Conservation (phyloP, 495 filamentous ascomycete genomes). For the Alectoria sarmentosa region DNA sequence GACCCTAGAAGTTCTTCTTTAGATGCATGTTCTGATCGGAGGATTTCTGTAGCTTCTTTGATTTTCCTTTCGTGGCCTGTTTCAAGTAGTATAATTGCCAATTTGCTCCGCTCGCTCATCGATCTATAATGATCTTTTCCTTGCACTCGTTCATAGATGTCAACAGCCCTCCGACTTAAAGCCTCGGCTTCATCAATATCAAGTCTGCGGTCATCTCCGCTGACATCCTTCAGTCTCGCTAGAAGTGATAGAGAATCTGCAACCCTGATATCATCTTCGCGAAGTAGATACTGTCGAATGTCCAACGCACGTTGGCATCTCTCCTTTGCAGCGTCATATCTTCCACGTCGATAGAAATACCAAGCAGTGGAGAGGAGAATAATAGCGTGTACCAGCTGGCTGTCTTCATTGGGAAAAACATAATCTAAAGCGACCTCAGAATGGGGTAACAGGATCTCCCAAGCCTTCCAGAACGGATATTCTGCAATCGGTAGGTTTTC, state of each 20-base stretch:
- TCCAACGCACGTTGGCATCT: not conserved
- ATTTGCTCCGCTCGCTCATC: too few relatives aligned
- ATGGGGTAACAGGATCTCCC: not conserved
- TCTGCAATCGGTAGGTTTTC: not conserved
- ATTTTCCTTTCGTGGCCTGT: constrained; percentile 22
- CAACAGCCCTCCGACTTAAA: constrained; percentile 21
- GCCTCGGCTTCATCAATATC: constrained; percentile 5
- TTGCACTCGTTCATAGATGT: constrained; percentile 22
- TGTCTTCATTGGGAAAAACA: not conserved
- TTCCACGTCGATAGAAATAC: not conserved
- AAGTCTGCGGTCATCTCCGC: not conserved
- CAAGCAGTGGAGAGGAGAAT: not conserved
- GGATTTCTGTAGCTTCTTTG: constrained; percentile 25
- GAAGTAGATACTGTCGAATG: not conserved
- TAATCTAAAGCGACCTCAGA: constrained; percentile 19
- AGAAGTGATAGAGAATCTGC: not conserved
- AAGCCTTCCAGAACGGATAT: not conserved
- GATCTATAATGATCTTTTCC: too few relatives aligned
- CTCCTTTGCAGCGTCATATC: not conserved
- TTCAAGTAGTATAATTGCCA: too few relatives aligned
- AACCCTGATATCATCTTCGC: not conserved
- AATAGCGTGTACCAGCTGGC: not conserved
- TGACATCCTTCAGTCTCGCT: not conserved
- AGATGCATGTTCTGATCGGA: too few relatives aligned
- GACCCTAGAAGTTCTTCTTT: constrained; percentile 14